Conservation (phyloP, 1,284 basidiomycete species). For the Porodaedalea pini region DNA sequence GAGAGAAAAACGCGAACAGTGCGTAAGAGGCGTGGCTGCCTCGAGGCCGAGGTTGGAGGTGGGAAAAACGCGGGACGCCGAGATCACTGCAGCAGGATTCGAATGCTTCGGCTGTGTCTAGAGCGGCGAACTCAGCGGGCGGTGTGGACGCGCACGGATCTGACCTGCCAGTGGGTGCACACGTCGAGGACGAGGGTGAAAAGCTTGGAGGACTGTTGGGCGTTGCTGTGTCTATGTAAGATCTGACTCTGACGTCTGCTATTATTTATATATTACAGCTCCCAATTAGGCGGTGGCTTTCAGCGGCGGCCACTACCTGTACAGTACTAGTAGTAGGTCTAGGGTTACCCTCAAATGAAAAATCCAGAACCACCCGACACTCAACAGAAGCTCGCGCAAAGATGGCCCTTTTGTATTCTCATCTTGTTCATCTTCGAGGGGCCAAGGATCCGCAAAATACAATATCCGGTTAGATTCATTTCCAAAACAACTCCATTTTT, state of each 20-base stretch:
- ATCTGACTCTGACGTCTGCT: too few relatives aligned
- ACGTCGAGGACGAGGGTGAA: constrained; percentile 5
- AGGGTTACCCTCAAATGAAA: not conserved
- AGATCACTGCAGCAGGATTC: not conserved
- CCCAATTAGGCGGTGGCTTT: constrained; percentile 6
- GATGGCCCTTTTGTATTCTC: not conserved
- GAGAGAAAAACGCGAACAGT: constrained; percentile 5
- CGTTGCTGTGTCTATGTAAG: not conserved
- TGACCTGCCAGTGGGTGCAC: not conserved
- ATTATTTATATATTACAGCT: constrained; percentile 1
- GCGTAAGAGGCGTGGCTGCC: constrained; percentile 17
- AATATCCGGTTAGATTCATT: not conserved
- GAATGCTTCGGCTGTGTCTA: constrained; percentile 3
- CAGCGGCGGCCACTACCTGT: not conserved
- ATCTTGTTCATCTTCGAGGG: not conserved
- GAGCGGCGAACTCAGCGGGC: too few relatives aligned
- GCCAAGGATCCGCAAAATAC: not conserved
- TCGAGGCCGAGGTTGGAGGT: constrained; percentile 15
- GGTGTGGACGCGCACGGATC: not conserved
- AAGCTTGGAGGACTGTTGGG: not conserved
- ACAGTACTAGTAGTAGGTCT: not conserved
- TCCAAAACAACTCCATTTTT: too few relatives aligned
- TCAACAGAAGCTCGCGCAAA: not conserved
- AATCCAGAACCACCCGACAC: not conserved
- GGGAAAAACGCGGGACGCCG: constrained; percentile 4